Base-by-base conservation (phyloP, 139 green algal species). In the Dunaliella sp. region DNA sequence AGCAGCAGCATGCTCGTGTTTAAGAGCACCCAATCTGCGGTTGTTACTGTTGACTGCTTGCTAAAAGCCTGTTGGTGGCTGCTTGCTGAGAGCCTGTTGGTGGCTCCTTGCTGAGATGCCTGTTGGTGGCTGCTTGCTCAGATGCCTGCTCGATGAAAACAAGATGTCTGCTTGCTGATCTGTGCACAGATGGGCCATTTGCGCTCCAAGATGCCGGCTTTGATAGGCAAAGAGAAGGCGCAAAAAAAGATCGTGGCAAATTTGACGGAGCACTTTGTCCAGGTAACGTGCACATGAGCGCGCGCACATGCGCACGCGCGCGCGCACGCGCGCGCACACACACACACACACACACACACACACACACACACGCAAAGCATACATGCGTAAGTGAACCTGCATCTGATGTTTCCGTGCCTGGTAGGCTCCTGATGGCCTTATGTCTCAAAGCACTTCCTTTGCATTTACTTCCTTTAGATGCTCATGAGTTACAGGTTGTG, bases 211-310 rank as follows among this genome's bases (percentile, higher is more conserved):
- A 96, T 99, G 93, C 97, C 97, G 2, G 89, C 91, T 38, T 93
- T 98, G 92, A 97, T 99, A 87, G 96, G 96, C 36, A 95, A 95
- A 87, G 89, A 95, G 37, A 95, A 94, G 86, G 92, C 93, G 33
- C 94, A 97, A 89, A 88, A 93, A 72, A 95, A 95, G 90, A 85
- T 98, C 48, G 83, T 97, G 87, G 90, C 91, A 0, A 92, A 91
- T 57, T 86, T 98, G 59, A 81, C 91, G 16, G 85, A 94, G n/a
- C 89, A 95, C 80, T 97, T 97, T 85, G 65, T 87, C 37, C 91
- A 95, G 92, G 93, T 96, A 58, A n/a, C n/a, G n/a, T n/a, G n/a
- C n/a, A n/a, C n/a, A n/a, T 25, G 74, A 80, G 31, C 74, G 12
- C 3, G 74, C 30, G 3, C 25, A 22, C 74, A 34, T 80, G 74